A percentile compares a stretch with the other conserved stretches of the same genome.
phyloP scores from a whole-genome alignment of 2,329 filamentous ascomycete genomes.

The Xylariaceae sp. region DNA sequence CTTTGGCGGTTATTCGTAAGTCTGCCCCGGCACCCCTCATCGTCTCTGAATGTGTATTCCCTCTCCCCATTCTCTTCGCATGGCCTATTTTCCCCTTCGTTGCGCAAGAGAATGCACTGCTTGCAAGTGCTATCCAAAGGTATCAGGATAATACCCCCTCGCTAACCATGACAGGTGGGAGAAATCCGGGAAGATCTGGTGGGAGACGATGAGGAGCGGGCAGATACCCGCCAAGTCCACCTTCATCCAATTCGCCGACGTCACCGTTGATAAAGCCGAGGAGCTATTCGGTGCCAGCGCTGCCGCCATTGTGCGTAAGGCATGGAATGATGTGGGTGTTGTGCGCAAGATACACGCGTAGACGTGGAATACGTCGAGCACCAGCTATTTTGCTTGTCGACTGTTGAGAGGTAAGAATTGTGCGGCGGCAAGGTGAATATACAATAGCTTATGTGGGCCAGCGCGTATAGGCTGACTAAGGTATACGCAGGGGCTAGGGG shows the following conservation, averaged over 20 bases:
- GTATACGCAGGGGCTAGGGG: too few relatives aligned
- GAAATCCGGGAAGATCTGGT: conserved; percentile 51
- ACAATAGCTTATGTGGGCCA: too few relatives aligned
- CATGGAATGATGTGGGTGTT: conserved; percentile 48
- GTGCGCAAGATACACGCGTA: conserved; percentile 28
- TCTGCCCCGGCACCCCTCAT: too few relatives aligned
- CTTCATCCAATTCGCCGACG: conserved; percentile 48
- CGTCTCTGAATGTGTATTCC: too few relatives aligned
- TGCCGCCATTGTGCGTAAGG: conserved; percentile 42
- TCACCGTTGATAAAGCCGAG: conserved; percentile 44
- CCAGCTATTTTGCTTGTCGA: too few relatives aligned
- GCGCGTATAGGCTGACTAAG: too few relatives aligned
- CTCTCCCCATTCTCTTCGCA: too few relatives aligned
- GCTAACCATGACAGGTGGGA: conserved; percentile 42
- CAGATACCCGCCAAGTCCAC: conserved; percentile 39
- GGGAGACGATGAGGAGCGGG: conserved; percentile 45
- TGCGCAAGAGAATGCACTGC: too few relatives aligned
- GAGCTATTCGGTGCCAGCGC: conserved; percentile 41
- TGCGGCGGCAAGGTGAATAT: too few relatives aligned
- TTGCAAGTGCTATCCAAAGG: too few relatives aligned
- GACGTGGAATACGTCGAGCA: background rate
- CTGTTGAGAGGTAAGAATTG: too few relatives aligned
- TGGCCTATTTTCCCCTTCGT: too few relatives aligned
- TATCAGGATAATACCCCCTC: background rate
- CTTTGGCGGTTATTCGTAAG: conserved; percentile 44